These are phyloP conservation scores for Chlorencoelia australis DNA, from an alignment of 2,329 filamentous ascomycete species.

Conservation along the genomic window DNA sequence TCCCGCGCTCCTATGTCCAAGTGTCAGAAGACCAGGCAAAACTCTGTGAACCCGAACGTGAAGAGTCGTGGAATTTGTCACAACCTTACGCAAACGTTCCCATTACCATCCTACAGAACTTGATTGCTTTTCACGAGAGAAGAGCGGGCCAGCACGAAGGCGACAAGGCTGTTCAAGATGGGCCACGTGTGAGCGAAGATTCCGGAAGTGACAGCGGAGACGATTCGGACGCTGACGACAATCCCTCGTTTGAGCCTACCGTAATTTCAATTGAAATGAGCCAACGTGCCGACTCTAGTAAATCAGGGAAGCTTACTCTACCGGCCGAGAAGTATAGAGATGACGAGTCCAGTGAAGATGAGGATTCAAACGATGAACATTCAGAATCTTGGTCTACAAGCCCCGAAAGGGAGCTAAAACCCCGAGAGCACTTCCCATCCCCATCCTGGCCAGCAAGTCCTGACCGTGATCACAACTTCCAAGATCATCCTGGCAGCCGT, in stretches of 20 bases:
- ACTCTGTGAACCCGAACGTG: conserved; percentile 35
- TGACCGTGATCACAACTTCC: not conserved
- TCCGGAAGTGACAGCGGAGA: too few species aligned
- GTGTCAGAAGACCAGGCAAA: conserved; percentile 39
- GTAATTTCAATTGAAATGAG: not conserved
- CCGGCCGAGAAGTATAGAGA: too few species aligned
- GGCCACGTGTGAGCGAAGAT: too few species aligned
- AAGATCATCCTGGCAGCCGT: too few species aligned
- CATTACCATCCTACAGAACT: conserved; percentile 19
- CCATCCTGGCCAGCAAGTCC: conserved; percentile 4
- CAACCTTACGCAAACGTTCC: conserved; percentile 24
- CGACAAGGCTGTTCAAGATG: too few species aligned
- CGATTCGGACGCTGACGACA: too few species aligned
- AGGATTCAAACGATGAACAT: not conserved
- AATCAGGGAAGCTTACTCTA: too few species aligned
- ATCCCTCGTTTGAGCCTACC: not conserved
- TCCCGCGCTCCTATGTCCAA: conserved; percentile 33
- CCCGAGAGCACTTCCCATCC: not conserved
- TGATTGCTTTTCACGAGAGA: conserved; percentile 9
- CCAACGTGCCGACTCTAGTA: not conserved
- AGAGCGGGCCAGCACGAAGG: too few species aligned
- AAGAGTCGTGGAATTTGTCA: conserved; percentile 30
- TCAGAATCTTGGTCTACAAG: not conserved
- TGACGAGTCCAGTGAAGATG: not conserved
- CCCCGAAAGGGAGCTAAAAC: not conserved